Evolutionary conservation across 1,284 basidiomycete genomes (phyloP).

Genomic region (Leccinum holopus): DNA sequence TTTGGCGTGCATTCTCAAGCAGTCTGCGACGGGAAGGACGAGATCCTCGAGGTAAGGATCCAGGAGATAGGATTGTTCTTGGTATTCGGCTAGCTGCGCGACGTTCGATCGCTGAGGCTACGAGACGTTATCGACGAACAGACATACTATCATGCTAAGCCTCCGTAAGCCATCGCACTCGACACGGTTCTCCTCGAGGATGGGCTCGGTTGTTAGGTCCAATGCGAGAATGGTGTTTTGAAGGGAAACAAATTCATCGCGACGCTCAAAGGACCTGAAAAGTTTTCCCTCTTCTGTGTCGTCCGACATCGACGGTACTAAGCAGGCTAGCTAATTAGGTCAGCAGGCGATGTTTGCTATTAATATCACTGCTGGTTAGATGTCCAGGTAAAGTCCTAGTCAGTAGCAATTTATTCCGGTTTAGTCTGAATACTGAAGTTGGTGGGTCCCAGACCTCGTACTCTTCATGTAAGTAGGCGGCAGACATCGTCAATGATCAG

Average conservation of each 20-base stretch:
- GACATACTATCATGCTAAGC: slow-evolving; percentile 37
- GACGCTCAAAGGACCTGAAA: slow-evolving; percentile 60
- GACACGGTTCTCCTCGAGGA: slow-evolving; percentile 46
- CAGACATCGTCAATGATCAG: no score
- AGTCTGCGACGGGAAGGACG: slow-evolving; percentile 72
- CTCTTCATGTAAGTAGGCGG: no score
- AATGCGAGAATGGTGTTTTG: slow-evolving; percentile 54
- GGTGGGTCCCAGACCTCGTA: no score
- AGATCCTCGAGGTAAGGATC: slow-evolving; percentile 92
- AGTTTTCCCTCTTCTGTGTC: slow-evolving; percentile 43
- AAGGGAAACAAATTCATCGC: slow-evolving; percentile 54
- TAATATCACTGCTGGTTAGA: no score
- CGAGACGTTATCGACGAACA: slow-evolving; percentile 6
- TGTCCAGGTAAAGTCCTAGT: no score
- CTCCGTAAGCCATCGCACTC: slow-evolving; percentile 44
- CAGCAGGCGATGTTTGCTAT: slow-evolving; percentile 15
- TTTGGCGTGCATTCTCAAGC: slow-evolving; percentile 62
- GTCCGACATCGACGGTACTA: slow-evolving; percentile 31
- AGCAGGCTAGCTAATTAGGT: slow-evolving; percentile 17
- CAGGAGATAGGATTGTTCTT: slow-evolving; percentile 92
- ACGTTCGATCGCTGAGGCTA: slow-evolving; percentile 3
- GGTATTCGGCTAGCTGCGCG: slow-evolving; percentile 81
- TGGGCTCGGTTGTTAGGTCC: slow-evolving; percentile 48
- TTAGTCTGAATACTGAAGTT: no score
- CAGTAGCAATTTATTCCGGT: no score